Evolutionary conservation across 176 grass and related monocot species (phyloP), one percentile per base, ranked within the genome.

Genomic region (Echinochloa phyllopogon): DNA sequence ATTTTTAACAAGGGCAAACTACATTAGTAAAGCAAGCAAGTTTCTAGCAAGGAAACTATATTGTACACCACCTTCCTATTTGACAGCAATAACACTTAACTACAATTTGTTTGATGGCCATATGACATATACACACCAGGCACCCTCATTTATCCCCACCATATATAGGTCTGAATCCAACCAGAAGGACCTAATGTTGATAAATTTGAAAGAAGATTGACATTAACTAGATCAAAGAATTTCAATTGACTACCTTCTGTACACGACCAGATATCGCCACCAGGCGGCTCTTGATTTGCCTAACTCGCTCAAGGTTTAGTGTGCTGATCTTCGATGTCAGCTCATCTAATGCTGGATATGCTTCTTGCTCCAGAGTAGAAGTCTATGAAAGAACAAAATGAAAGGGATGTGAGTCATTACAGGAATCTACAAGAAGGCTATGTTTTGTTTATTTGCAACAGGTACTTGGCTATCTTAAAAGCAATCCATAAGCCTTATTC

Each of bases 241-340:
- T 56, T 44, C 18, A 78, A 65, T 40, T 66, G 57, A 62, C 44
- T 82, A 95, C 95, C 93, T 98, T 98, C 83, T 98, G 95, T 17
- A 98, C 95, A 55, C 93, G 95, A 42, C 95, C 95, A 76, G 93
- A 95, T 68, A 98, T 92, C 59, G 91, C 93, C 73, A 98, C 95
- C 83, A 98, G 87, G 10, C 93, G 90, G 47, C 95, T 95, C 87
- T 98, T 98, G 78, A 98, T 95, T 93, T 98, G 95, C 86, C 95
- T 93, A 74, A 95, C 95, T 23, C 93, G 79, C 83, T 98, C 93
- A 79, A 98, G 93, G 73, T 98, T 98, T 41, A 98, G 74, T 76
- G 95, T 98, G 67, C 95, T 98, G 72, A 98, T 98, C 88, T 98
- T 98, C 49, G 95, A 98, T 90, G 95, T 98, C 67, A 98, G 84